Evolutionary conservation across 2,329 filamentous ascomycete species (phyloP), one percentile per base, ranked within the genome.

Genomic region (Penicillium freii): DNA sequence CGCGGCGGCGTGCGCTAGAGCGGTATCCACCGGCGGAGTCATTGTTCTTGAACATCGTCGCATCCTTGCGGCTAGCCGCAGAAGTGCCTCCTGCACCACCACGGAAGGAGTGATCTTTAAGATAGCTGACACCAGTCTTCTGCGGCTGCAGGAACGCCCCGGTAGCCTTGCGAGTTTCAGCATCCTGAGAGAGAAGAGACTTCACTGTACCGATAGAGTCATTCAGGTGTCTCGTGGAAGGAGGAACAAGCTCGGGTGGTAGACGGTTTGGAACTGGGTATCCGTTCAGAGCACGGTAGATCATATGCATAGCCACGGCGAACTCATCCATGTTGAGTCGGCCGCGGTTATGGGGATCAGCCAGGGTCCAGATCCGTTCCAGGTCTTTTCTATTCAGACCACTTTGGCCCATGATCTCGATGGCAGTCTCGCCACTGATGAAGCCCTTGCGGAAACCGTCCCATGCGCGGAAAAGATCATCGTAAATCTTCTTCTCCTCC

Each of bases 251-350:
- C 79, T 99, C 94, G 0, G 94, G 86, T 9, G 94, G 94, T 11
- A 99, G 82, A 44, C 88, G 87, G 68, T 87, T 90, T 17, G 94
- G 94, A 33, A 97, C 82, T 1, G 93, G 92, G 70, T 97, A 97
- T 36, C 93, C 93, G 69, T 99, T 97, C 52, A 99, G 83, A 73
- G 95, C 96, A 67, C 94, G 85, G 78, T 99, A 99, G 68, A 99
- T 99, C 76, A 99, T 80, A 82, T 99, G 94, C 94, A 99, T 99
- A 10, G 92, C 92, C 51, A 99, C 93, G 9, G 94, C 92, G 71
- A 99, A 99, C 71, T 99, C 94, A 72, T 99, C 94, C 69, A 97
- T 85, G 68, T 99, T 92, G 31, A 99, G 83, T 55, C 92, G 89
- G 19, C 94, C 94, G 73, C 94, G 94, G 75, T 99, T 97, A 62